phyloP scores from a whole-genome alignment of 2,329 filamentous ascomycete genomes.

The Aspergillus tanneri region DNA sequence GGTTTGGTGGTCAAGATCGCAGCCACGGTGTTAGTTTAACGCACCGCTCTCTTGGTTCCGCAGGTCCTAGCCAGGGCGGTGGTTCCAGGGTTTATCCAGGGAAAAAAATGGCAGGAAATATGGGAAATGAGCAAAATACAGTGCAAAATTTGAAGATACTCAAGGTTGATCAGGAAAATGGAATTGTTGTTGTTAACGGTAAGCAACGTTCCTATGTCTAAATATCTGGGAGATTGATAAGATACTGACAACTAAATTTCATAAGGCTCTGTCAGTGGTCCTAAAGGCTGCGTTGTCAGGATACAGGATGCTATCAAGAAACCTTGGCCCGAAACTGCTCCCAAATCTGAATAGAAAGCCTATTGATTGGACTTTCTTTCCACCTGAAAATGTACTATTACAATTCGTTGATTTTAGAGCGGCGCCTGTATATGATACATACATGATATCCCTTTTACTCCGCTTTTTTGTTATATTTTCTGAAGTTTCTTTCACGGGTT shows the following conservation, averaged over 20 bases:
- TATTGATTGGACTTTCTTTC: background rate
- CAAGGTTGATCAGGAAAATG: slow-evolving; percentile 81
- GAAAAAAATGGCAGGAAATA: slow-evolving; percentile 96
- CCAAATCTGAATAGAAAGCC: slow-evolving; percentile 6
- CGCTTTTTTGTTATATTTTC: too few relatives aligned
- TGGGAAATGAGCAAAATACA: slow-evolving; percentile 87
- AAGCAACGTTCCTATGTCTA: slow-evolving; percentile 19
- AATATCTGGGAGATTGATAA: slow-evolving; percentile 3
- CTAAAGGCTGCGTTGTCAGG: slow-evolving; percentile 80
- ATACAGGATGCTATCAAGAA: slow-evolving; percentile 92
- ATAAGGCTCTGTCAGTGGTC: slow-evolving; percentile 72
- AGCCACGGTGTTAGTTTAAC: slow-evolving; percentile 95
- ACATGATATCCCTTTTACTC: slow-evolving; percentile 38
- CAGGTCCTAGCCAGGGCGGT: slow-evolving; percentile 84
- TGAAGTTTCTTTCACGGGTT: slow-evolving; percentile 4
- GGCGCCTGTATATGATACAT: slow-evolving; percentile 43
- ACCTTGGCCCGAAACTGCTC: slow-evolving; percentile 60
- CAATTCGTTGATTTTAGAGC: slow-evolving; percentile 37
- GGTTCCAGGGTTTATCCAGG: slow-evolving; percentile 90
- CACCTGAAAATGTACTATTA: slow-evolving; percentile 38
- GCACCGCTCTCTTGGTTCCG: slow-evolving; percentile 87
- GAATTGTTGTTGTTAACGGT: slow-evolving; percentile 86
- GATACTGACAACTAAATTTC: slow-evolving; percentile 9
- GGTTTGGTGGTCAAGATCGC: slow-evolving; percentile 82
- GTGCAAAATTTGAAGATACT: slow-evolving; percentile 88